Percentiles rank a stretch among this genome's conserved stretches.
Evolutionary conservation across 2,329 filamentous ascomycete genomes (phyloP).

Genomic region (Aspergillus uvarum): DNA sequence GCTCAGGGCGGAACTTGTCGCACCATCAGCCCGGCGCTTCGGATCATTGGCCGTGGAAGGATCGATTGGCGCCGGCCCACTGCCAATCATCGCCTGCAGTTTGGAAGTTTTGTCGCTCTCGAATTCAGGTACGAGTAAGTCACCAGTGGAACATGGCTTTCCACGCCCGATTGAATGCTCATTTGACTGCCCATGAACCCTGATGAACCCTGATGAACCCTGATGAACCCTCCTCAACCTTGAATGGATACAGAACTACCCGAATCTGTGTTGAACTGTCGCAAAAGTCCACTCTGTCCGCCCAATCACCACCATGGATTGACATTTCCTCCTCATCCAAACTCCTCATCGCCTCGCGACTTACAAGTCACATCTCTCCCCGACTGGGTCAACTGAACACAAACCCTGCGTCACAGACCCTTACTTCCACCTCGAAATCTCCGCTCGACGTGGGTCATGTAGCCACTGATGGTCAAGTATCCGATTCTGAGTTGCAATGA

Average conservation of each 20-base stretch:
- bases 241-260: too few species aligned
- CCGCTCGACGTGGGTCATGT: background rate
- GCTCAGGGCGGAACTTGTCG: background rate
- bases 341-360: background rate
- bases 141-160: too few species aligned
- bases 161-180: too few species aligned
- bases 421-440: background rate
- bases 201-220: too few species aligned
- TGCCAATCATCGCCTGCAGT: constrained; percentile 5
- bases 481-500: too few species aligned
- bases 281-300: background rate
- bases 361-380: background rate
- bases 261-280: background rate
- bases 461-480: background rate
- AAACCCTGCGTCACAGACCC: background rate
- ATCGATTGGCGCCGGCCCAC: constrained; percentile 3
- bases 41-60: background rate
- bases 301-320: background rate
- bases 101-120: background rate
- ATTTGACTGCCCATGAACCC: too few species aligned
- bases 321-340: background rate
- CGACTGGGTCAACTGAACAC: background rate
- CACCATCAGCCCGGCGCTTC: constrained; percentile 3
- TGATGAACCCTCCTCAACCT: too few species aligned
- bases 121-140: background rate